Evolutionary conservation across 148 eudicot genomes (phyloP), one percentile per base, ranked within the genome.

Genomic region (Diospyros kaki): DNA sequence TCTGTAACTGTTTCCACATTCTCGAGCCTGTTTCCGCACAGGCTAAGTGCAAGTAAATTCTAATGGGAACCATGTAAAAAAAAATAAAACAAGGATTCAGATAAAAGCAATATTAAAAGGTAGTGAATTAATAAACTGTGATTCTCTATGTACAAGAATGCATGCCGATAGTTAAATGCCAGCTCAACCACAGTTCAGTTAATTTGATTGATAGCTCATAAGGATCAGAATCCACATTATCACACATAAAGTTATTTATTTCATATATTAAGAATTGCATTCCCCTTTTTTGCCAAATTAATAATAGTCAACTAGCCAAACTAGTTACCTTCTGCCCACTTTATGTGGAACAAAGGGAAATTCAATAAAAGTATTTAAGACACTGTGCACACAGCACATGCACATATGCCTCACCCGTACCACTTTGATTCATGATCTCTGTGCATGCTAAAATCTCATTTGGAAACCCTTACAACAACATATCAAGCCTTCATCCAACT

Each of bases 41-140:
- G 83, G 80, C 94, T 92, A 65, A 93, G 91, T 58, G 96, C 94
- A 78, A 87, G 58, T 81, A 95, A 84, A 77, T 87, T 84, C 99
- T 95, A 84, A 6, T 55, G 74, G 68, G 76, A 45, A 3, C 46
- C 67, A 42, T 48, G 43, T 51, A 4, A 64, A 9, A 70, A 55
- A 44, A 68, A 73, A 40, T 14, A 61, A 55, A 28, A 46, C 50
- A 40, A 58, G 73, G 39, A 41, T 50, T 9, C 63, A 10, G 60
- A 8, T 48, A 56, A 12, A 4, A 78, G 62, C 45, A 12, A 18
- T 12, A 14, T n/a, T 55, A 56, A 71, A 55, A 71, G 28, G 73
- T 14, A 71, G 6, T 38, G 4, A 50, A 11, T 38, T 28, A 28
- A 28, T 28, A 28, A 28, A 28, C 28, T 28, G 28, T 28, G 28